Conservation (phyloP, 1,284 basidiomycete genomes). For the Marasmius sp. region DNA sequence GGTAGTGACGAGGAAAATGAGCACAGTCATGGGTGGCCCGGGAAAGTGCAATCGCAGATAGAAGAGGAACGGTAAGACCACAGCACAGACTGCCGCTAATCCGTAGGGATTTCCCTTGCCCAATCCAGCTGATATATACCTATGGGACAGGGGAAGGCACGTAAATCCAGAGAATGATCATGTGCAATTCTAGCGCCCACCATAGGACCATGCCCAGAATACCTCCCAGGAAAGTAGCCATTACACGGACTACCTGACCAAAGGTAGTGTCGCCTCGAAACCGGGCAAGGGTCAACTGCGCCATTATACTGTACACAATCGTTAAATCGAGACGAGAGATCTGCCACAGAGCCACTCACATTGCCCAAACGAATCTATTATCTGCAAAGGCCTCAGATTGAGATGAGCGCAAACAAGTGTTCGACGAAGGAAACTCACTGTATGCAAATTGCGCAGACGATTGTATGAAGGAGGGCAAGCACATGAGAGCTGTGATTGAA, state of each 20-base stretch:
- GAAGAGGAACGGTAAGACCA: constrained; percentile 73
- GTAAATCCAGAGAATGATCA: constrained; percentile 9
- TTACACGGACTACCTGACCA: constrained; percentile 60
- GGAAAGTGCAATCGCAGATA: constrained; percentile 75
- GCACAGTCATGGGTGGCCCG: constrained; percentile 67
- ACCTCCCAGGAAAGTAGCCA: constrained; percentile 72
- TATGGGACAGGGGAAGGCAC: constrained; percentile 22
- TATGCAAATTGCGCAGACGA: constrained; percentile 59
- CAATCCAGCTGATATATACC: constrained; percentile 73
- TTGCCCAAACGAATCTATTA: constrained; percentile 57
- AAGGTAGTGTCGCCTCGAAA: constrained; percentile 80
- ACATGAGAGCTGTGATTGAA: constrained; percentile 46
- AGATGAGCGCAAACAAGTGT: background rate
- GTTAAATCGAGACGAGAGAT: background rate
- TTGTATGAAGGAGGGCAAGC: constrained; percentile 60
- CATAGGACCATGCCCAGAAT: constrained; percentile 69
- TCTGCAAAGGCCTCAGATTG: constrained; percentile 27
- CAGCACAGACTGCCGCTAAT: constrained; percentile 66
- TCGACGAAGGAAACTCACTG: constrained; percentile 34
- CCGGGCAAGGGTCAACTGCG: constrained; percentile 65
- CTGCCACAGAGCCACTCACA: constrained; percentile 24
- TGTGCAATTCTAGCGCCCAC: constrained; percentile 35
- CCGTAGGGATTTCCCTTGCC: constrained; percentile 75
- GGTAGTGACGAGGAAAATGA: constrained; percentile 75
- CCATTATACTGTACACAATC: constrained; percentile 57